A percentile compares a stretch with the other conserved stretches of the same genome.
Evolutionary conservation across 2,329 filamentous ascomycete species (phyloP).

Genomic region (Chaetomium sp.): DNA sequence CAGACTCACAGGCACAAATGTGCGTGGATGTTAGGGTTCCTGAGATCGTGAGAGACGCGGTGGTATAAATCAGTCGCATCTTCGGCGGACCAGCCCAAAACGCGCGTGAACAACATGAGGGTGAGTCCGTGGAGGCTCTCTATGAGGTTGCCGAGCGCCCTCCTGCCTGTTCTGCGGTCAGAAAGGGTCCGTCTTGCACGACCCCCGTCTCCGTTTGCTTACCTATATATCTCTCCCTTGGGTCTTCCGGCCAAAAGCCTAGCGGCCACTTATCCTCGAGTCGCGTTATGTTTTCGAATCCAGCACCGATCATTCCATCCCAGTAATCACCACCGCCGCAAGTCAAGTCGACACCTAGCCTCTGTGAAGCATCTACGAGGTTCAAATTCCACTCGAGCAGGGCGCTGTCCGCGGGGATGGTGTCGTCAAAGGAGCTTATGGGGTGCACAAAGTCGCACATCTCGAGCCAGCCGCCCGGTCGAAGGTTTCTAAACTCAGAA

Average conservation of each 20-base stretch:
- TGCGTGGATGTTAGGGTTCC: conserved; percentile 13
- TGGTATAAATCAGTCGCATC: conserved; percentile 6
- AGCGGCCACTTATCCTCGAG: conserved; percentile 49
- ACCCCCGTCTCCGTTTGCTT: not conserved
- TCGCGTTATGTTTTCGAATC: conserved; percentile 53
- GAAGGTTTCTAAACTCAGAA: conserved; percentile 36
- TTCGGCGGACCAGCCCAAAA: conserved; percentile 25
- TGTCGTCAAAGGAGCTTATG: conserved; percentile 42
- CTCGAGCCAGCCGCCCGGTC: conserved; percentile 24
- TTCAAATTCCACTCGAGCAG: conserved; percentile 23
- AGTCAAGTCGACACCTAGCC: conserved; percentile 14
- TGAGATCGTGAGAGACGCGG: conserved; percentile 24
- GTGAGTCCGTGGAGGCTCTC: conserved; percentile 13
- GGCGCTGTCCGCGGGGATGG: conserved; percentile 25
- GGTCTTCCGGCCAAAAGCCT: conserved; percentile 51
- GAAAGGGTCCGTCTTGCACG: not conserved
- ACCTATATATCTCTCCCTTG: conserved; percentile 47
- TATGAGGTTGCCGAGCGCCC: not conserved
- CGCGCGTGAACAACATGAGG: conserved; percentile 16
- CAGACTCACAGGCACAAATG: conserved; percentile 22
- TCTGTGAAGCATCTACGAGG: conserved; percentile 16
- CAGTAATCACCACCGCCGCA: conserved; percentile 38
- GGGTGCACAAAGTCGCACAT: conserved; percentile 15
- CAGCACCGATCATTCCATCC: conserved; percentile 48
- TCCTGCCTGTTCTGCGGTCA: not conserved